These are phyloP conservation scores for Lepidium africanum DNA, from an alignment of 345 rosid genomes.

Conservation along the genomic window DNA sequence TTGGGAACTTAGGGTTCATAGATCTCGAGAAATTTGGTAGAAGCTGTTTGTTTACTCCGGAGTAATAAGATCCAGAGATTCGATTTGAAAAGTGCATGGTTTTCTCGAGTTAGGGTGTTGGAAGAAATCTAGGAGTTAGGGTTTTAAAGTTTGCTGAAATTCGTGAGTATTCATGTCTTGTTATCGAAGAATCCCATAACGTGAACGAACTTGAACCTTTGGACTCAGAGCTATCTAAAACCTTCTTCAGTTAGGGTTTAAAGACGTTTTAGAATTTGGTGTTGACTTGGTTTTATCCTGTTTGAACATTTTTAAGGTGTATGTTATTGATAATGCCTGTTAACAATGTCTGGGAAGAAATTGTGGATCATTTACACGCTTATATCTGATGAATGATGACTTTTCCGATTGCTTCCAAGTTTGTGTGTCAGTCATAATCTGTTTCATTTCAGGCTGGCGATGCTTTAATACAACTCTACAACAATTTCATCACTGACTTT, in stretches of 20 bases:
- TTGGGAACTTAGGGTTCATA: slow-evolving; percentile 14
- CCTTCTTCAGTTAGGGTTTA: background rate
- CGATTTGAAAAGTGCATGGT: background rate
- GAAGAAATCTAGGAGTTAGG: background rate
- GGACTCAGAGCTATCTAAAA: background rate
- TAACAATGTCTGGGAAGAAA: background rate
- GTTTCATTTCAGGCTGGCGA: slow-evolving; percentile 71
- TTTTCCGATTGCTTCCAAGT: background rate
- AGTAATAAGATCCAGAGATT: background rate
- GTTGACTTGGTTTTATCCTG: background rate
- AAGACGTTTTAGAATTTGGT: background rate
- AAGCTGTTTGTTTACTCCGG: background rate
- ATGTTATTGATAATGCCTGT: background rate
- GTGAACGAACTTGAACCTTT: background rate
- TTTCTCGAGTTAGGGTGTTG: background rate
- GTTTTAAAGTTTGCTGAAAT: background rate
- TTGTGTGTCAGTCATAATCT: background rate
- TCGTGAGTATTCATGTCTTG: background rate
- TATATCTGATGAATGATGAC: background rate
- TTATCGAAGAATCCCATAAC: background rate
- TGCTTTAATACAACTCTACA: slow-evolving; percentile 78
- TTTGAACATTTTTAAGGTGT: background rate
- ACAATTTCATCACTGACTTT: slow-evolving; percentile 90
- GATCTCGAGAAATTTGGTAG: slow-evolving; percentile 7
- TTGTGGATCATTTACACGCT: background rate